phyloP scores from a whole-genome alignment of 371 early-diverging fungal species.

The Rhizopus microsporus region DNA sequence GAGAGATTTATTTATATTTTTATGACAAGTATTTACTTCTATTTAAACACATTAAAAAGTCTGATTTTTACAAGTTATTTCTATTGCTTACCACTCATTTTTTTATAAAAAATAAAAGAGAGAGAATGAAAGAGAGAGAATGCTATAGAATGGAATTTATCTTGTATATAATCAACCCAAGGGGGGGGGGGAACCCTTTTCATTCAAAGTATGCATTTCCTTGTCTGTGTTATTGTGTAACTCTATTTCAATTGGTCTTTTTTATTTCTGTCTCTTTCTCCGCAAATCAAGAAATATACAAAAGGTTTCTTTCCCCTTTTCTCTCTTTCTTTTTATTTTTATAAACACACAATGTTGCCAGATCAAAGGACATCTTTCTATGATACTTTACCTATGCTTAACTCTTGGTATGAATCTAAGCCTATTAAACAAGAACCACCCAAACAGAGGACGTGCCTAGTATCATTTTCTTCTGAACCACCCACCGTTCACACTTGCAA shows the following conservation, averaged over 20 bases:
- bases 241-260: constrained; percentile 6
- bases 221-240: neutral
- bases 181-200: neutral
- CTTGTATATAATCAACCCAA: neutral
- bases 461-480: constrained; percentile 38
- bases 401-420: constrained; percentile 35
- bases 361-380: constrained; percentile 25
- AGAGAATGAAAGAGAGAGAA: neutral
- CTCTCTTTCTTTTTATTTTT: constrained; percentile 2
- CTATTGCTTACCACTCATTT: constrained; percentile 1
- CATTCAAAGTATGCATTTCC: neutral
- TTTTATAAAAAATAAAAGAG: neutral
- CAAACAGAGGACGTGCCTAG: constrained; percentile 11
- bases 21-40: neutral
- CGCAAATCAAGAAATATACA: constrained; percentile 4
- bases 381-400: constrained; percentile 36
- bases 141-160: too few species aligned
- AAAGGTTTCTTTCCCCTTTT: constrained; percentile 1
- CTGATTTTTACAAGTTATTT: neutral
- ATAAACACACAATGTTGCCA: constrained; percentile 1
- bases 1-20: neutral
- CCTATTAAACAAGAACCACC: neutral
- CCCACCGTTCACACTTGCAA: constrained; percentile 31
- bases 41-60: neutral
- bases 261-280: neutral